Conservation (phyloP, 176 grass and related monocot genomes). For the Carex pumila region DNA sequence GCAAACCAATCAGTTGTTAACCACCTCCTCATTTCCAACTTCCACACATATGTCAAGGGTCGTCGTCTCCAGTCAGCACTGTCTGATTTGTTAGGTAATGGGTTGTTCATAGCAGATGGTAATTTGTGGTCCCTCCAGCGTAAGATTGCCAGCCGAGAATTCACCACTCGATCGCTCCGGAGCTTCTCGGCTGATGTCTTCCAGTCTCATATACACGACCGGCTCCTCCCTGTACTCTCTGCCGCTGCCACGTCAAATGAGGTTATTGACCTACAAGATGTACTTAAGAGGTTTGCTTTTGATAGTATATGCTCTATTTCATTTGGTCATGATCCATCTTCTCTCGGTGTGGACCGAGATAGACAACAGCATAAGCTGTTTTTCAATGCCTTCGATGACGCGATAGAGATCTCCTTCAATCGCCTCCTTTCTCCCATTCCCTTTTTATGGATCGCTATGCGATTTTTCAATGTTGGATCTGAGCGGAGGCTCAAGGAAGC, state of each 20-base stretch:
- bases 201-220: constrained; percentile 11
- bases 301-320: constrained; percentile 50
- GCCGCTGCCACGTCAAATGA: constrained; percentile 18
- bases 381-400: constrained; percentile 48
- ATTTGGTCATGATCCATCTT: constrained; percentile 37
- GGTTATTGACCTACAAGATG: constrained; percentile 43
- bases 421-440: constrained; percentile 46
- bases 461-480: constrained; percentile 31
- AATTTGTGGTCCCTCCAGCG: constrained; percentile 53
- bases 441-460: constrained; percentile 34
- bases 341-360: neutral
- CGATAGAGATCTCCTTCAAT: constrained; percentile 44
- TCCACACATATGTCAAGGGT: constrained; percentile 66
- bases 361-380: constrained; percentile 20
- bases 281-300: constrained; percentile 46
- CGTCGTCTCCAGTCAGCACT: constrained; percentile 28
- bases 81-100: constrained; percentile 46
- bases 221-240: constrained; percentile 40
- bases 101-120: constrained; percentile 44
- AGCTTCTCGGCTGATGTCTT: constrained; percentile 35
- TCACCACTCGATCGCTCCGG: constrained; percentile 40
- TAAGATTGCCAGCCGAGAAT: constrained; percentile 51
- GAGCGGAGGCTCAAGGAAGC: constrained; percentile 47
- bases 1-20: constrained; percentile 41
- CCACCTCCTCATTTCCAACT: constrained; percentile 41